Evolutionary conservation across 441 rosid species (phyloP).

Genomic region (Oxalis stricta): DNA sequence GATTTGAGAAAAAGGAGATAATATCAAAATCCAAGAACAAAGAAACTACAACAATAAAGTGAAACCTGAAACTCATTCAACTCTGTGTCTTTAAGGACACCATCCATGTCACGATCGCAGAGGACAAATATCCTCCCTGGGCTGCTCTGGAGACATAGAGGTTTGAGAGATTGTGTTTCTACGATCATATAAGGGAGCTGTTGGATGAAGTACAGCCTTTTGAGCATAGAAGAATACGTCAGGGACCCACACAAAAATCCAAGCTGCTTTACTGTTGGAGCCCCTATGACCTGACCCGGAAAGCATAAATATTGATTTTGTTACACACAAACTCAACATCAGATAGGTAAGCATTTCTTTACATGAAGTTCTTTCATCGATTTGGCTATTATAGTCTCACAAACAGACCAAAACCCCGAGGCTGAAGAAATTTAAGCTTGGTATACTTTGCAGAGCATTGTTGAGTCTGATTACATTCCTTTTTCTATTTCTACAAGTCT

Average conservation of each 20-base stretch:
- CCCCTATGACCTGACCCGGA: no score
- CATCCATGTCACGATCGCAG: slow-evolving; percentile 58
- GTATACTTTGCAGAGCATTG: no score
- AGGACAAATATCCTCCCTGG: slow-evolving; percentile 52
- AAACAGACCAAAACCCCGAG: background rate
- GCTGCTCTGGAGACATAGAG: slow-evolving; percentile 55
- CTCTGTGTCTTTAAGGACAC: slow-evolving; percentile 58
- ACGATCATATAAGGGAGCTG: slow-evolving; percentile 63
- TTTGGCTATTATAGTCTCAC: background rate
- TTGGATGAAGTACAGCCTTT: slow-evolving; percentile 69
- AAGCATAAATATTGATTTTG: background rate
- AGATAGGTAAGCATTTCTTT: background rate
- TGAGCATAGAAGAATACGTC: slow-evolving; percentile 69
- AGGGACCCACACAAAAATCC: slow-evolving; percentile 46
- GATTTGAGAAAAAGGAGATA: no score
- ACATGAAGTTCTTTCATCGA: background rate
- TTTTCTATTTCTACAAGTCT: no score
- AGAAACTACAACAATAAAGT: background rate
- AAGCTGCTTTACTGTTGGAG: no score
- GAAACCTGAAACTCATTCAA: slow-evolving; percentile 64
- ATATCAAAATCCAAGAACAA: slow-evolving; percentile 1
- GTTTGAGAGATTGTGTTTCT: slow-evolving; percentile 49
- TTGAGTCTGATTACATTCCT: no score
- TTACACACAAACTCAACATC: background rate
- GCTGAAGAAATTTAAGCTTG: background rate